A percentile compares a stretch with the other conserved stretches of the same genome.
These are phyloP conservation scores for Ambrosiella beaveri DNA, from an alignment of 2,329 filamentous ascomycete genomes.

Conservation along the genomic window DNA sequence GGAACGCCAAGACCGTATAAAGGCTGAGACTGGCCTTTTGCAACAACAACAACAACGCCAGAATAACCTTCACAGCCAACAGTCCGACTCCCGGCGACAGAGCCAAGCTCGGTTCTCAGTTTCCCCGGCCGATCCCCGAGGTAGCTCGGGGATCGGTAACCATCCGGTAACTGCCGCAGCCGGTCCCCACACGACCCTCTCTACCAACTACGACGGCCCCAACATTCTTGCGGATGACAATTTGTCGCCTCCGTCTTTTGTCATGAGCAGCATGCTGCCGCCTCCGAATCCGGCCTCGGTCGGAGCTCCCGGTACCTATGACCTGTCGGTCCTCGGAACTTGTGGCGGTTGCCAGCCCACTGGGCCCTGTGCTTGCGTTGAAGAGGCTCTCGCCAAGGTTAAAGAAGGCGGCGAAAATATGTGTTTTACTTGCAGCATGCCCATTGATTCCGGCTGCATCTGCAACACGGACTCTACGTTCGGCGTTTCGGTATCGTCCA, in stretches of 20 bases:
- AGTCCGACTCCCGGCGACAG: conserved; percentile 10
- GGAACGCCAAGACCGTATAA: conserved; percentile 33
- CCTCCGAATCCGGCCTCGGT: conserved; percentile 27
- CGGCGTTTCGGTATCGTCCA: conserved; percentile 1
- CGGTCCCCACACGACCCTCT: conserved; percentile 5
- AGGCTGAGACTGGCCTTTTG: conserved; percentile 24
- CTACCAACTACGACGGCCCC: conserved; percentile 10
- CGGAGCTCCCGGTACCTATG: conserved; percentile 12
- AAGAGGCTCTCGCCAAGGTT: conserved; percentile 37
- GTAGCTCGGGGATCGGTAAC: not conserved
- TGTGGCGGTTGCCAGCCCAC: conserved; percentile 40
- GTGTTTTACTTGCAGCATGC: conserved; percentile 43
- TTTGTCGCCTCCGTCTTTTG: conserved; percentile 16
- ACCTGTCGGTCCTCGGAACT: conserved; percentile 22
- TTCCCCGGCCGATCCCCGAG: conserved; percentile 3
- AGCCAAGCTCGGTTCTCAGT: conserved; percentile 6
- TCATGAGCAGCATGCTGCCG: conserved; percentile 40
- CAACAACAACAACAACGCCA: conserved; percentile 16
- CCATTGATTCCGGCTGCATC: conserved; percentile 1
- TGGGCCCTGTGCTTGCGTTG: conserved; percentile 40
- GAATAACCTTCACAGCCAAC: conserved; percentile 15
- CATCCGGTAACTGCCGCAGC: not conserved
- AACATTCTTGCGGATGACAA: conserved; percentile 12
- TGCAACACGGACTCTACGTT: not conserved
- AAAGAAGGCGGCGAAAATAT: conserved; percentile 23